phyloP scores from a whole-genome alignment of 2,329 filamentous ascomycete species.

The Paraphaeosphaeria sporulosa region DNA sequence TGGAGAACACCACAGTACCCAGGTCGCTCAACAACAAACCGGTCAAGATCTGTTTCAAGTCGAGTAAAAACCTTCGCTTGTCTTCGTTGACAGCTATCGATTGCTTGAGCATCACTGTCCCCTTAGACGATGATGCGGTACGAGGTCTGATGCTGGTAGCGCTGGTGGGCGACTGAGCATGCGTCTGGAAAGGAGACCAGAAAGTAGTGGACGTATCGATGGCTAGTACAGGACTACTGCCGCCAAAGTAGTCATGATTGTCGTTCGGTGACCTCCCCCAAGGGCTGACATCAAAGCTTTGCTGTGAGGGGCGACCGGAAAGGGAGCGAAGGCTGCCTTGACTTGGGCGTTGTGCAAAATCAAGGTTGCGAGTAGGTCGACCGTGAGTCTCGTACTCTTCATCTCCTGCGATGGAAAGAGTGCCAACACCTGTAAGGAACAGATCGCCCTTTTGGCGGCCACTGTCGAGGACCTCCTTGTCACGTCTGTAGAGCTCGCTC shows the following conservation, averaged over 20 bases:
- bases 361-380: slow-evolving; percentile 50
- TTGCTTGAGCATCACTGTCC: slow-evolving; percentile 69
- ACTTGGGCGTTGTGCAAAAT: slow-evolving; percentile 60
- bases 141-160: slow-evolving; percentile 69
- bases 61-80: slow-evolving; percentile 78
- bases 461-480: slow-evolving; percentile 68
- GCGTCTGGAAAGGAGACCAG: slow-evolving; percentile 85
- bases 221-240: slow-evolving; percentile 72
- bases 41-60: slow-evolving; percentile 79
- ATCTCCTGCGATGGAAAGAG: slow-evolving; percentile 58
- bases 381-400: slow-evolving; percentile 54
- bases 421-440: slow-evolving; percentile 56
- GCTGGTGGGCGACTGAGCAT: slow-evolving; percentile 69
- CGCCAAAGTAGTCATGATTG: slow-evolving; percentile 73
- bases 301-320: slow-evolving; percentile 71
- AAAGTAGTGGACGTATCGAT: slow-evolving; percentile 82
- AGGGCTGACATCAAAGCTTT: slow-evolving; percentile 74
- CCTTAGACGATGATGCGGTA: slow-evolving; percentile 72
- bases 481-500: slow-evolving; percentile 83
- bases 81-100: slow-evolving; percentile 67
- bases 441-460: slow-evolving; percentile 59
- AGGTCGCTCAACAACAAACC: slow-evolving; percentile 89
- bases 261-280: slow-evolving; percentile 72
- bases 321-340: slow-evolving; percentile 66
- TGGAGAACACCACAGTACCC: slow-evolving; percentile 83